Evolutionary conservation across 2,329 filamentous ascomycete genomes (phyloP), one percentile per base, ranked within the genome.

Genomic region (Hypoxylon sp.): DNA sequence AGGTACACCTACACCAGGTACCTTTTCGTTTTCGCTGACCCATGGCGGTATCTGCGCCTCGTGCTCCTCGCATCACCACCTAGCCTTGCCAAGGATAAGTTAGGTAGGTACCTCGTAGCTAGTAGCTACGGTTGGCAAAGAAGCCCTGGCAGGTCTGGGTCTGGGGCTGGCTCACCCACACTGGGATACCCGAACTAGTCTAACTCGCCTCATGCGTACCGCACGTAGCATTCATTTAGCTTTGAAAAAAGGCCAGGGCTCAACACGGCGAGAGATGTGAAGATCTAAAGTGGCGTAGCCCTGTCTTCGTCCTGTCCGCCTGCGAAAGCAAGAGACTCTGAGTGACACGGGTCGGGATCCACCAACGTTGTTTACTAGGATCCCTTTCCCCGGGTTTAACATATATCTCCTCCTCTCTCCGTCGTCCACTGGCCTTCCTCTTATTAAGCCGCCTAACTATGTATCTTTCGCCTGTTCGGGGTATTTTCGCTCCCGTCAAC

Each of bases 331-430:
- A 49, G 51, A 26, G 24, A n/a, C n/a, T n/a, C n/a, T n/a, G n/a
- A n/a, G n/a, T 48, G 52, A 43, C 64, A 26, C 4, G 48, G 55
- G 48, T 67, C 64, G 64, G 64, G 61, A 67, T 59, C 57, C 57
- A 58, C 51, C 54, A 58, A 48, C 60, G 41, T 37, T 53, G 62
- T 64, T 61, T 61, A 62, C 64, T 58, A 37, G 59, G 64, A 59
- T 64, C 52, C 47, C 54, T 58, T 67, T 67, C 64, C 64, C 64
- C 64, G 64, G 64, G 64, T 67, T 64, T 67, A 67, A 67, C 56
- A 32, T 54, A 52, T 28, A 20, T 52, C 49, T 37, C 4, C 17
- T 4, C 46, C 8, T 44, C 56, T 37, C 46, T 44, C 48, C 49
- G 26, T 11, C n/a, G 7, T 10, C 24, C 50, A n/a, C 44, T 41